Evolutionary conservation across 2,329 filamentous ascomycete genomes (phyloP), one percentile per base, ranked within the genome.

Genomic region (Colletotrichum salicis): DNA sequence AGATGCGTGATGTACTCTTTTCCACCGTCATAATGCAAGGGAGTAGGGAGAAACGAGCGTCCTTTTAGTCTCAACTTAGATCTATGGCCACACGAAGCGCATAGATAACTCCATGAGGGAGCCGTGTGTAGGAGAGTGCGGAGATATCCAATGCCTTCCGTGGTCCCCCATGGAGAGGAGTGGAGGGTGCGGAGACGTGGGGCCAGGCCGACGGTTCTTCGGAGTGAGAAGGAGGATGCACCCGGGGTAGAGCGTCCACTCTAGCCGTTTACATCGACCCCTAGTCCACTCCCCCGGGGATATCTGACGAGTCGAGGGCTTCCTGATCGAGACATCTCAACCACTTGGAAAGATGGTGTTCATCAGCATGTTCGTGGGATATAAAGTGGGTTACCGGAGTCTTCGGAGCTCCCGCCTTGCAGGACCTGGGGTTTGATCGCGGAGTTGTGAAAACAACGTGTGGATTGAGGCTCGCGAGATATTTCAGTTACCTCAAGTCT

Each of bases 111-210:
- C 61, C 67, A 70, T 70, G 24, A 54, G 54, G 60, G 67, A 54
- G 60, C 54, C 55, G 33, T 27, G 45, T 70, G 61, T 70, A 61
- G 61, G 67, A 55, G 55, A 62, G 65, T 69, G 67, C 67, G 67
- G 61, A 70, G 67, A 61, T 70, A 56, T 55, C 54, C 67, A 65
- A 70, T 58, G 37, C 60, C 66, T 64, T 64, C 54, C 60, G 52
- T 64, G 31, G 31, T 41, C 22, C 67, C 61, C 61, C 61, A 33
- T 65, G 67, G 67, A 70, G 67, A 7, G 37, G 15, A 41, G 37
- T 15, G 37, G 33, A 33, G 33, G 19, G 29, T 56, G 67, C 55
- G 61, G 67, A 70, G 61, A 24, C 61, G 67, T 70, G 67, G 67
- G 52, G 67, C 27, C 35, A 22, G 33, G 55, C 19, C 61, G 37